These are phyloP conservation scores for Paecilomyces sp. DNA, from an alignment of 2,329 filamentous ascomycete species.

Conservation along the genomic window DNA sequence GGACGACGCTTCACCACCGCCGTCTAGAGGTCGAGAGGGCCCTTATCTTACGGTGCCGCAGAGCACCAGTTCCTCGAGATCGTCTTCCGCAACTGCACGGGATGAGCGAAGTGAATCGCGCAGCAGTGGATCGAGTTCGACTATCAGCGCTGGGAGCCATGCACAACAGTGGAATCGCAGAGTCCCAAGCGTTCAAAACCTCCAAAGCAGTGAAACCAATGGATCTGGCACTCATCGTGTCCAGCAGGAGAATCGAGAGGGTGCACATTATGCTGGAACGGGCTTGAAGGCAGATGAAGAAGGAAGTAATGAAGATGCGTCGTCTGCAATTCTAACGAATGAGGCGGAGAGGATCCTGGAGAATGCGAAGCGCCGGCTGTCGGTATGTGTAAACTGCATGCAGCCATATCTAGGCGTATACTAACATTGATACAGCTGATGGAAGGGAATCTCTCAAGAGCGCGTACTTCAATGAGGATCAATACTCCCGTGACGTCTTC, in stretches of 20 bases:
- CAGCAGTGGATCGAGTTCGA: conserved; percentile 32
- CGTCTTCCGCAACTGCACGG: not conserved
- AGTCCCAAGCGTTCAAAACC: conserved; percentile 4
- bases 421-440: conserved; percentile 58
- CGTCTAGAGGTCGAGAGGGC: conserved; percentile 8
- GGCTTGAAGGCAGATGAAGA: conserved; percentile 20
- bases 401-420: not conserved
- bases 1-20: conserved; percentile 27
- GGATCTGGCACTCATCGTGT: not conserved
- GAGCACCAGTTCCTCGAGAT: not conserved
- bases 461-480: conserved; percentile 59
- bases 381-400: conserved; percentile 50
- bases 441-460: conserved; percentile 82
- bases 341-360: conserved; percentile 85
- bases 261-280: conserved; percentile 7
- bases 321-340: conserved; percentile 68
- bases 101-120: conserved; percentile 32
- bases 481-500: conserved; percentile 44
- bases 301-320: conserved; percentile 55
- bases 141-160: conserved; percentile 19
- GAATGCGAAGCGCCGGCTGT: conserved; percentile 83
- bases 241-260: not conserved
- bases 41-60: not conserved
- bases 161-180: conserved; percentile 7
- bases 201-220: conserved; percentile 1